A percentile compares a stretch with the other conserved stretches of the same genome.
Evolutionary conservation across 148 eudicot genomes (phyloP).

Genomic region (Persicaria maculosa): DNA sequence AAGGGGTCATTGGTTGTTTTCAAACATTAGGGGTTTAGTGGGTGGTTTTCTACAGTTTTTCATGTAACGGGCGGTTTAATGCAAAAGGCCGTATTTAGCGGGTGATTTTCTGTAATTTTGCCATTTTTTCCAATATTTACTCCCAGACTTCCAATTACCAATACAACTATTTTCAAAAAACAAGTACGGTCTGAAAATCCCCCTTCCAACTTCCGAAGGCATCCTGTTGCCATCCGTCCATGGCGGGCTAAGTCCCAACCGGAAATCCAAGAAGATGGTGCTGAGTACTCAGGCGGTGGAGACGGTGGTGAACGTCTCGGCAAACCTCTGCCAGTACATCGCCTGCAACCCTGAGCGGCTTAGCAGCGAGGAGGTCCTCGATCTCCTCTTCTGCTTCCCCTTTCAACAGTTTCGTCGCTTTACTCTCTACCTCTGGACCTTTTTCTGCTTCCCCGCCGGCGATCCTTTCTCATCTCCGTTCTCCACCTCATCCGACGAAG

Average conservation of each 20-base stretch:
- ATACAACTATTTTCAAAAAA: neutral
- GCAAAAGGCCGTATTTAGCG: too few species aligned
- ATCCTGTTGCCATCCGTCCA: neutral
- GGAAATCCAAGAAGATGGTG: constrained; percentile 40
- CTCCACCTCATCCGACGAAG: constrained; percentile 22
- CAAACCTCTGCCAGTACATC: constrained; percentile 65
- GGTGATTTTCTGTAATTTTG: too few species aligned
- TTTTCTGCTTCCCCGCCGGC: constrained; percentile 52
- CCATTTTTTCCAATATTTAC: too few species aligned
- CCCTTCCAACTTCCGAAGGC: neutral
- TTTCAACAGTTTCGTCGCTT: constrained; percentile 64
- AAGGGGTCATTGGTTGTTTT: too few species aligned
- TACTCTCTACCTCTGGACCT: constrained; percentile 49
- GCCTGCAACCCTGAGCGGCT: constrained; percentile 75
- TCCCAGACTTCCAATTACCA: too few species aligned
- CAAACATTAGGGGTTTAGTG: too few species aligned
- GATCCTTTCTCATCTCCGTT: constrained; percentile 22
- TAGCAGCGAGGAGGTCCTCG: constrained; percentile 52
- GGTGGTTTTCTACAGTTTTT: too few species aligned
- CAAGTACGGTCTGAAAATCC: neutral
- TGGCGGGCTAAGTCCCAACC: neutral
- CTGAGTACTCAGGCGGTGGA: constrained; percentile 56
- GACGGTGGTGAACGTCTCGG: constrained; percentile 61
- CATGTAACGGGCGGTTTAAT: too few species aligned
- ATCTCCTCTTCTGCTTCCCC: constrained; percentile 78